These are phyloP conservation scores for Mortierella polycephala DNA, from an alignment of 371 early-diverging fungal species.

Conservation along the genomic window DNA sequence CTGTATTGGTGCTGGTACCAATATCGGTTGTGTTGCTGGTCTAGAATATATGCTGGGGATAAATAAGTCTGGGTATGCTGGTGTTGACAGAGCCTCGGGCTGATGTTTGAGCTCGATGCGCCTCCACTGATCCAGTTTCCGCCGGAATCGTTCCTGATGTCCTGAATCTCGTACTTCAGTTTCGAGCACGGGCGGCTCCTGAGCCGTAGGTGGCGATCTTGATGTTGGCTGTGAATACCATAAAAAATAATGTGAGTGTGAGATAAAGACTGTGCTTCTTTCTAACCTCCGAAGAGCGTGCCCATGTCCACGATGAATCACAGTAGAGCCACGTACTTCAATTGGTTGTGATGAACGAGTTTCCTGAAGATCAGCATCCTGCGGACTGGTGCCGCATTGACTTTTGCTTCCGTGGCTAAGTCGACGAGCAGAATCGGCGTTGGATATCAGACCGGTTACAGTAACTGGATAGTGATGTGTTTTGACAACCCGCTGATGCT, in stretches of 20 bases:
- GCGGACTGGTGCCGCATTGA: background rate
- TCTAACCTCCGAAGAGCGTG: background rate
- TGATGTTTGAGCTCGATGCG: slow-evolving; percentile 17
- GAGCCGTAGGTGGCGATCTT: background rate
- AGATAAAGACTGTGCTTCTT: background rate
- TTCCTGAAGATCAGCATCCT: background rate
- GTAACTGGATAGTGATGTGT: slow-evolving; percentile 2
- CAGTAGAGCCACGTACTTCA: background rate
- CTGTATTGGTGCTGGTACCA: too few relatives aligned
- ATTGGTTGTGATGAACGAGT: background rate
- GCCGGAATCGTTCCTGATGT: slow-evolving; percentile 27
- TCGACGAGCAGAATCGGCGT: slow-evolving; percentile 33
- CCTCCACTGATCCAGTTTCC: slow-evolving; percentile 30
- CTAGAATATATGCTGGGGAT: slow-evolving; percentile 17
- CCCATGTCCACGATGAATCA: background rate
- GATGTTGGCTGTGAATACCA: background rate
- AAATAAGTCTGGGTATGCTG: slow-evolving; percentile 18
- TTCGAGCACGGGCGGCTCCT: slow-evolving; percentile 11
- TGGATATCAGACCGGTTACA: slow-evolving; percentile 19
- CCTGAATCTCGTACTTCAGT: slow-evolving; percentile 5
- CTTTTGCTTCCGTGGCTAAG: slow-evolving; percentile 7
- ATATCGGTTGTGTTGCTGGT: background rate
- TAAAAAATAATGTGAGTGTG: background rate
- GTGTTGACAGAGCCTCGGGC: slow-evolving; percentile 15
- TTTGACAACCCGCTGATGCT: background rate